A percentile compares a stretch with the other conserved stretches of the same genome.
These are phyloP conservation scores for Lophiostoma macrostomum DNA, from an alignment of 495 filamentous ascomycete species.

Conservation along the genomic window DNA sequence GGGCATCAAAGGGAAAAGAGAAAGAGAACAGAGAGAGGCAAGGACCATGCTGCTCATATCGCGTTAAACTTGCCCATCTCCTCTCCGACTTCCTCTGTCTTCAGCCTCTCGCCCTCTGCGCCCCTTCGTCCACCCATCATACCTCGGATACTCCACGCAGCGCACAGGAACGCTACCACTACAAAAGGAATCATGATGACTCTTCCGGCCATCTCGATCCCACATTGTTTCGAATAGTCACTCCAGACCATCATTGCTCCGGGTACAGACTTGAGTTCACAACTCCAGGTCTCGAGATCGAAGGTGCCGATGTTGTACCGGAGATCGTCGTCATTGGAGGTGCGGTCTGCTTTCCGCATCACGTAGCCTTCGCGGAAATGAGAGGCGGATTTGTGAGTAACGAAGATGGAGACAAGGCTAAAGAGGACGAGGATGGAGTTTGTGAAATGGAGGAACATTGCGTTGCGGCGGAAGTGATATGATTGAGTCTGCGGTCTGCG, in stretches of 20 bases:
- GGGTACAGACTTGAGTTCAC: slow-evolving; percentile 15
- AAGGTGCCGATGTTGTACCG: slow-evolving; percentile 30
- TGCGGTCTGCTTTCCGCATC: slow-evolving; percentile 6
- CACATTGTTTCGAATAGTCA: slow-evolving; percentile 16
- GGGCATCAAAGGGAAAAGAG: neutral
- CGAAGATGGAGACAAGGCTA: slow-evolving; percentile 21
- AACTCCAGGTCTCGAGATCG: slow-evolving; percentile 32
- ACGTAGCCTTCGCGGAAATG: slow-evolving; percentile 24
- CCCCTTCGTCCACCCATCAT: slow-evolving; percentile 15
- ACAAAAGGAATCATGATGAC: slow-evolving; percentile 27
- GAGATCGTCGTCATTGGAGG: slow-evolving; percentile 9
- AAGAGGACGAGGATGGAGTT: slow-evolving; percentile 28
- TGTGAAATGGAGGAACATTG: slow-evolving; percentile 27
- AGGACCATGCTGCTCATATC: slow-evolving; percentile 3
- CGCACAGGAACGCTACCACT: neutral
- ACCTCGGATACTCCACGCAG: neutral
- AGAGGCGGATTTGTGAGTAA: slow-evolving; percentile 21
- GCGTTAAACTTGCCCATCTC: slow-evolving; percentile 30
- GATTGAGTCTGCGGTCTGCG: slow-evolving; percentile 23
- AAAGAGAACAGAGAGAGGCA: neutral
- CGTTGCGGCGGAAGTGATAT: slow-evolving; percentile 29
- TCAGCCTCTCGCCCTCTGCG: slow-evolving; percentile 8
- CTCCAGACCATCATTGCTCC: slow-evolving; percentile 16
- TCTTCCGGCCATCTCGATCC: slow-evolving; percentile 20
- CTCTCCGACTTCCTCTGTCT: slow-evolving; percentile 13